Evolutionary conservation across 768 basidiomycete genomes (phyloP).

Genomic region (Paxillus ammoniavirescens): DNA sequence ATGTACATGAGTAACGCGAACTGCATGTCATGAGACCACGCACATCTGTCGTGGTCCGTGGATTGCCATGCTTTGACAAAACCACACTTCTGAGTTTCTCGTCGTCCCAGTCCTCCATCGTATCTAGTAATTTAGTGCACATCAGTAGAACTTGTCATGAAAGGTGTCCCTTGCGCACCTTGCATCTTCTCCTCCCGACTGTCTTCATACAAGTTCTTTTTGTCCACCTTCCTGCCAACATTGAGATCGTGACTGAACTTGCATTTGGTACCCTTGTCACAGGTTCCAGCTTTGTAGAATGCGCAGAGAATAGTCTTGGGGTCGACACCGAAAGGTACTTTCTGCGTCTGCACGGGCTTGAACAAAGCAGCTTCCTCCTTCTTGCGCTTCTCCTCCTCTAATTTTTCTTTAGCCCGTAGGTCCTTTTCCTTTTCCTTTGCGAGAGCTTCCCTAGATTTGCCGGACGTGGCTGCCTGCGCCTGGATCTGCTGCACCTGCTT

Average conservation of each 20-base stretch:
- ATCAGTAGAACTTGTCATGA: background rate
- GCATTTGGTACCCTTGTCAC: conserved; percentile 94
- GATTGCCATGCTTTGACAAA: conserved; percentile 83
- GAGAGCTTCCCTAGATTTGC: conserved; percentile 76
- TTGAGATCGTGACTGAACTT: conserved; percentile 96
- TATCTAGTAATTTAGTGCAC: conserved; percentile 51
- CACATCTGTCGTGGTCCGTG: conserved; percentile 89
- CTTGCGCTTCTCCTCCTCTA: conserved; percentile 77
- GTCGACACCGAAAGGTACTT: conserved; percentile 93
- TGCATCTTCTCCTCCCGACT: conserved; percentile 73
- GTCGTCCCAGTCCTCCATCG: conserved; percentile 98
- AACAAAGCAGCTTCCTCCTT: conserved; percentile 86
- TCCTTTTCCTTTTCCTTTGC: conserved; percentile 88
- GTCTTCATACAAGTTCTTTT: conserved; percentile 94
- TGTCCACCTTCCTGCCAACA: conserved; percentile 88
- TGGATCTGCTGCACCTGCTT: conserved; percentile 79
- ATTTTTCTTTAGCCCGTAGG: conserved; percentile 68
- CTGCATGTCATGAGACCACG: conserved; percentile 17
- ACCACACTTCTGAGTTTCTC: conserved; percentile 91
- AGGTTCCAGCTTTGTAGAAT: conserved; percentile 89
- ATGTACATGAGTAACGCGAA: conserved; percentile 6
- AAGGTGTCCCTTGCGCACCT: conserved; percentile 44
- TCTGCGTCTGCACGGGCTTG: conserved; percentile 78
- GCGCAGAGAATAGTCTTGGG: conserved; percentile 93
- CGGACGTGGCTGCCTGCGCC: conserved; percentile 66